A percentile compares a stretch with the other conserved stretches of the same genome.
These are phyloP conservation scores for Ilex aquifolium DNA, from an alignment of 257 asterid species.

Conservation along the genomic window DNA sequence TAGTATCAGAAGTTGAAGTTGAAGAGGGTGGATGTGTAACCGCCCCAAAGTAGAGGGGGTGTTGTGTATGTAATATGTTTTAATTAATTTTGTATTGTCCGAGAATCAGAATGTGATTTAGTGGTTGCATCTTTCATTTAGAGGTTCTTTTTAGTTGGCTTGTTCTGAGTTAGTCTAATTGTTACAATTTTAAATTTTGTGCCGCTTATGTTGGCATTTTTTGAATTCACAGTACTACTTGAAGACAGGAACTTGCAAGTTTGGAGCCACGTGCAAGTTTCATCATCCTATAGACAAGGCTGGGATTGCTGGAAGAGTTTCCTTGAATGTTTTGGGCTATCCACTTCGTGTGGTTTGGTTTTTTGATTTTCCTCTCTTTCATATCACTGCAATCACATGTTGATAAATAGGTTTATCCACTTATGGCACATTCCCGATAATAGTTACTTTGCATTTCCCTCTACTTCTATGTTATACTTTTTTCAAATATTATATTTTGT, in stretches of 20 bases:
- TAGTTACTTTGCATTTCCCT: neutral
- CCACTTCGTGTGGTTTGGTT: constrained; percentile 83
- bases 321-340: constrained; percentile 79
- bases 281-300: constrained; percentile 93
- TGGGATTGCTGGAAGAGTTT: constrained; percentile 80
- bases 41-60: no score
- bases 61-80: no score
- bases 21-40: no score
- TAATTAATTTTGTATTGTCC: neutral
- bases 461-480: neutral
- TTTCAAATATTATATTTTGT: neutral
- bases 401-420: neutral
- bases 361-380: constrained; percentile 13
- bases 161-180: neutral
- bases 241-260: constrained; percentile 93
- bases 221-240: constrained; percentile 55
- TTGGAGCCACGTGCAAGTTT: constrained; percentile 86
- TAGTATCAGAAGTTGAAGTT: no score
- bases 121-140: neutral
- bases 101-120: neutral
- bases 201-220: constrained; percentile 3
- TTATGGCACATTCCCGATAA: neutral
- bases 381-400: neutral
- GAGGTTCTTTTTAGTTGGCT: neutral
- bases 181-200: neutral